A percentile compares a stretch with the other conserved stretches of the same genome.
Conservation (phyloP, 192 early-diverging fungal species). For the Thamnidium elegans region DNA sequence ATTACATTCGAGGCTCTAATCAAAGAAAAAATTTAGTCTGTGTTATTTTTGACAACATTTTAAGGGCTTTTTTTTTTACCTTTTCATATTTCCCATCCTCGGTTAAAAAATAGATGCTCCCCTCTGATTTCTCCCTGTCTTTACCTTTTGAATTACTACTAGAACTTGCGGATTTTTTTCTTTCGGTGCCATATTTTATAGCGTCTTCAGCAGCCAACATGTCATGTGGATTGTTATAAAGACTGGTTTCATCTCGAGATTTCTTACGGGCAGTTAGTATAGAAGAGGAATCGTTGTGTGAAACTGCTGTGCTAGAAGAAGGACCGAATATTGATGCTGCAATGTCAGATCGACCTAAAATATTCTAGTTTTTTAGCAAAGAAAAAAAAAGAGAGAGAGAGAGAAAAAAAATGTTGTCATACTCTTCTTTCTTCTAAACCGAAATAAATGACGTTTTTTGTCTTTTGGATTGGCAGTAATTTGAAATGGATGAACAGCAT, state of each 20-base stretch:
- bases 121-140: conserved; percentile 9
- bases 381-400: no score
- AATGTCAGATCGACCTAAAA: conserved; percentile 24
- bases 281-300: background rate
- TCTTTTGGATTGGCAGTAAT: conserved; percentile 8
- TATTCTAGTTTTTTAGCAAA: background rate
- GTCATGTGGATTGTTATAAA: background rate
- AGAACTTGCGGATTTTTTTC: conserved; percentile 5
- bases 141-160: background rate
- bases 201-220: no score
- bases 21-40: background rate
- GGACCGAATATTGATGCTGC: conserved; percentile 6
- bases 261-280: conserved; percentile 11
- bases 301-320: background rate
- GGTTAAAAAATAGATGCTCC: conserved; percentile 11
- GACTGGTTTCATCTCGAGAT: conserved; percentile 16
- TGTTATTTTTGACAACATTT: background rate
- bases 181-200: background rate
- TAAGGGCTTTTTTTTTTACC: background rate
- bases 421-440: conserved; percentile 35
- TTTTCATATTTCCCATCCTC: background rate
- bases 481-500: conserved; percentile 11
- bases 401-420: conserved; percentile 6
- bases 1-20: background rate
- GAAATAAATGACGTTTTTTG: conserved; percentile 23